A percentile compares a stretch with the other conserved stretches of the same genome.
Conservation (phyloP, 306 rosid species). For the Prosopis cineraria region DNA sequence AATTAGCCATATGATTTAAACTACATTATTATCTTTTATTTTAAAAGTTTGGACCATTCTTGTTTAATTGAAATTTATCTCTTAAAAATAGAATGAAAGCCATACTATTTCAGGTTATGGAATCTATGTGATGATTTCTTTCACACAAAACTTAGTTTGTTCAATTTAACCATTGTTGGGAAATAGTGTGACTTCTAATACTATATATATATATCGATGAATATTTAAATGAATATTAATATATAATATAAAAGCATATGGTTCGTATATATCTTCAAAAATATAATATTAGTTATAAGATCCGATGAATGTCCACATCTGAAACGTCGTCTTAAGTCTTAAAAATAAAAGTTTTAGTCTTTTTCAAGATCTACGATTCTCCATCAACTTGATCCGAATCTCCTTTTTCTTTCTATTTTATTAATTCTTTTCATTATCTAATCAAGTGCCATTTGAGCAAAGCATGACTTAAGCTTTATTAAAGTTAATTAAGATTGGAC, state of each 20-base stretch:
- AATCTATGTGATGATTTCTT: no score
- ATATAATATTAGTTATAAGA: not conserved
- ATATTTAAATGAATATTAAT: no score
- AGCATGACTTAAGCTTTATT: conserved; percentile 23
- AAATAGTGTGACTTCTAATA: no score
- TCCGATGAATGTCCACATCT: conserved; percentile 12
- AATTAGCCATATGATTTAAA: not conserved
- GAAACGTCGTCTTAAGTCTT: not conserved
- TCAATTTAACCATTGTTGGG: no score
- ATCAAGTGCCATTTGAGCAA: conserved; percentile 3
- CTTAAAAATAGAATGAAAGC: no score
- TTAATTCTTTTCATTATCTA: conserved; percentile 13
- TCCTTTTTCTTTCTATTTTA: conserved; percentile 6
- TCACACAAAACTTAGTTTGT: no score
- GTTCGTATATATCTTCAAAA: not conserved
- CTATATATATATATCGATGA: no score
- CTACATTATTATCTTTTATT: no score
- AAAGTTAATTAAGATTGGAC: conserved; percentile 13
- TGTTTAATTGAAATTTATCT: no score
- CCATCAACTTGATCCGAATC: conserved; percentile 40
- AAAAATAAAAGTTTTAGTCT: conserved; percentile 29
- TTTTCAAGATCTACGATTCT: conserved; percentile 27
- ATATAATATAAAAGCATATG: not conserved
- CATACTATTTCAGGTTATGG: no score
- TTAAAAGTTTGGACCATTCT: no score